Evolutionary conservation across 2,329 filamentous ascomycete species (phyloP).

Genomic region (Hymenoscyphus occultus): DNA sequence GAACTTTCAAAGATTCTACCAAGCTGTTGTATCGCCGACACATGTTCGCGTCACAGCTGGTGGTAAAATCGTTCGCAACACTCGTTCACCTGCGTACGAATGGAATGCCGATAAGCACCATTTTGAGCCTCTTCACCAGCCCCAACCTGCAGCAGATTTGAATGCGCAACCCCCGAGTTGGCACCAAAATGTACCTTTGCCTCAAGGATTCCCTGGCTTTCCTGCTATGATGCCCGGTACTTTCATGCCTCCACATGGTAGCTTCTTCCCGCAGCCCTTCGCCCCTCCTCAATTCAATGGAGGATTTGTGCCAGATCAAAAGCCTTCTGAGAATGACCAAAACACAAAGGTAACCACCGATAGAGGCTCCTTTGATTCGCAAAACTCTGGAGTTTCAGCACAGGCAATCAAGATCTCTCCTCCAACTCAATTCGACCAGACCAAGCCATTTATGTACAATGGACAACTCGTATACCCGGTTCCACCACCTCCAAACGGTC

Average conservation of each 20-base stretch:
- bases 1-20: slow-evolving; percentile 66
- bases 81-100: slow-evolving; percentile 40
- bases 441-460: slow-evolving; percentile 36
- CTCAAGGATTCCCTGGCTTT: slow-evolving; percentile 13
- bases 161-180: slow-evolving; percentile 10
- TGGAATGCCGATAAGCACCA: slow-evolving; percentile 30
- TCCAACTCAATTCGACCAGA: slow-evolving; percentile 36
- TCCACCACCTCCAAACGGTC: slow-evolving; percentile 26
- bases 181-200: slow-evolving; percentile 13
- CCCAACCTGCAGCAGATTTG: slow-evolving; percentile 10
- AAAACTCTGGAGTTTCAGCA: slow-evolving; percentile 11
- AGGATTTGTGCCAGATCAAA: slow-evolving; percentile 7
- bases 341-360: slow-evolving; percentile 13
- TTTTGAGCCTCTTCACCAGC: slow-evolving; percentile 25
- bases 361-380: not conserved
- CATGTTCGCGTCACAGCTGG: slow-evolving; percentile 66
- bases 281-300: slow-evolving; percentile 12
- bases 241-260: slow-evolving; percentile 22
- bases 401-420: slow-evolving; percentile 36
- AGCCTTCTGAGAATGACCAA: slow-evolving; percentile 2
- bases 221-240: slow-evolving; percentile 19
- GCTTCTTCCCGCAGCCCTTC: slow-evolving; percentile 16
- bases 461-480: slow-evolving; percentile 35
- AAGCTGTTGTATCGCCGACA: slow-evolving; percentile 64
- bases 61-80: slow-evolving; percentile 65